These are phyloP conservation scores for Heimioporus sp. DNA, from an alignment of 768 basidiomycete genomes.

Conservation along the genomic window DNA sequence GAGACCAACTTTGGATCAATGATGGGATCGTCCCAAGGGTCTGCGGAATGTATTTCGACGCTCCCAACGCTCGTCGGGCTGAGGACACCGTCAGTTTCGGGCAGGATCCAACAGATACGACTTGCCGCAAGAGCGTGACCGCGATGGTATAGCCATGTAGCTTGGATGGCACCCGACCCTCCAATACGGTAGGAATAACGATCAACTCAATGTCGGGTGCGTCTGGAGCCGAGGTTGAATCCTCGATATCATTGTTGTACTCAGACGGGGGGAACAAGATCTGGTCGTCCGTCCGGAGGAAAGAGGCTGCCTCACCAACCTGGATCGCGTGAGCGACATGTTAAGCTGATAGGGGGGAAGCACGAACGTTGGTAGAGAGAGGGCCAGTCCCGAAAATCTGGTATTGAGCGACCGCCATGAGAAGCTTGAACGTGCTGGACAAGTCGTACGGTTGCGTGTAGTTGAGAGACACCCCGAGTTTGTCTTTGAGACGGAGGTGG, in stretches of 20 bases:
- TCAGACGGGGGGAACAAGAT: constrained; percentile 30
- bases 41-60: constrained; percentile 37
- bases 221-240: constrained; percentile 27
- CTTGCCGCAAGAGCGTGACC: constrained; percentile 25
- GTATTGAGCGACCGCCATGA: constrained; percentile 42
- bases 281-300: constrained; percentile 32
- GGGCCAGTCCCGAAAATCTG: constrained; percentile 45
- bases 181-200: constrained; percentile 3
- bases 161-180: not conserved
- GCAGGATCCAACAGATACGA: not conserved
- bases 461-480: constrained; percentile 40
- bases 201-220: constrained; percentile 32
- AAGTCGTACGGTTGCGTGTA: constrained; percentile 33
- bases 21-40: constrained; percentile 41
- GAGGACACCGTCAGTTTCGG: not conserved
- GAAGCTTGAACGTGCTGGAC: constrained; percentile 21
- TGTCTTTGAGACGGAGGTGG: constrained; percentile 52
- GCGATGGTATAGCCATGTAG: constrained; percentile 20
- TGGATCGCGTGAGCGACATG: constrained; percentile 8
- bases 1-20: constrained; percentile 42
- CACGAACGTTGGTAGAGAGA: constrained; percentile 50
- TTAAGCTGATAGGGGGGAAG: not conserved
- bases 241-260: constrained; percentile 27
- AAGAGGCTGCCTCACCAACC: constrained; percentile 29
- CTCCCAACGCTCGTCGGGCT: constrained; percentile 47